Percentiles rank a stretch among this genome's conserved stretches.
Evolutionary conservation across 805 yeast genomes (phyloP).

Genomic region (Metschnikowia hibisci): DNA sequence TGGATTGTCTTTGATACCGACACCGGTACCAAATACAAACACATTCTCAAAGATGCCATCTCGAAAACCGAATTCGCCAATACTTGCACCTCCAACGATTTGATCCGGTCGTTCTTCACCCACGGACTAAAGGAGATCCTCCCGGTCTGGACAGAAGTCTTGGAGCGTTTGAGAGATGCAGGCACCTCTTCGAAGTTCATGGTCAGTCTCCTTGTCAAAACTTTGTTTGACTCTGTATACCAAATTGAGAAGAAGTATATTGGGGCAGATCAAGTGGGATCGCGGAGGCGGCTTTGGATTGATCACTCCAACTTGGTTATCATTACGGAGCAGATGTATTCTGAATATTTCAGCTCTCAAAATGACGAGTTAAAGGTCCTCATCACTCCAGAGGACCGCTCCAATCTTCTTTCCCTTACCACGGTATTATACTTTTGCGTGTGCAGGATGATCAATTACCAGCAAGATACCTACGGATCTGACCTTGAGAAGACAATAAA

Average conservation of each 20-base stretch:
- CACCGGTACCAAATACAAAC: conserved; percentile 9
- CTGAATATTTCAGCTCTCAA: conserved; percentile 18
- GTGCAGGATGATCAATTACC: conserved; percentile 32
- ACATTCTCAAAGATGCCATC: conserved; percentile 11
- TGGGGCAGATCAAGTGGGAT: conserved; percentile 24
- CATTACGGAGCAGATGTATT: conserved; percentile 40
- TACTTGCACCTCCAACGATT: conserved; percentile 15
- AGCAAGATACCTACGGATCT: conserved; percentile 26
- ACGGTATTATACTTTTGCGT: conserved; percentile 34
- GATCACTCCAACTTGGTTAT: conserved; percentile 38
- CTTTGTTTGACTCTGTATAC: conserved; percentile 31
- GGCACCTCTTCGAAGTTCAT: conserved; percentile 18
- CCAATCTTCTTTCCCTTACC: conserved; percentile 23
- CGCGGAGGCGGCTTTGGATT: conserved; percentile 44
- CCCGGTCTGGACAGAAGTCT: conserved; percentile 26
- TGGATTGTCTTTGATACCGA: conserved; percentile 26
- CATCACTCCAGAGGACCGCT: conserved; percentile 16
- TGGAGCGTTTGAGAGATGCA: conserved; percentile 18
- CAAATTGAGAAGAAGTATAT: conserved; percentile 39
- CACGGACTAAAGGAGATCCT: conserved; percentile 23
- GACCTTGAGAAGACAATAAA: conserved; percentile 26
- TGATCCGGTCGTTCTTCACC: conserved; percentile 26
- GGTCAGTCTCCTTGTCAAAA: conserved; percentile 22
- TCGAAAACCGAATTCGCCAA: conserved; percentile 7
- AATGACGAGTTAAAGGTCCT: conserved; percentile 6